These are phyloP conservation scores for Jatropha multifida DNA, from an alignment of 441 rosid genomes.

Conservation along the genomic window DNA sequence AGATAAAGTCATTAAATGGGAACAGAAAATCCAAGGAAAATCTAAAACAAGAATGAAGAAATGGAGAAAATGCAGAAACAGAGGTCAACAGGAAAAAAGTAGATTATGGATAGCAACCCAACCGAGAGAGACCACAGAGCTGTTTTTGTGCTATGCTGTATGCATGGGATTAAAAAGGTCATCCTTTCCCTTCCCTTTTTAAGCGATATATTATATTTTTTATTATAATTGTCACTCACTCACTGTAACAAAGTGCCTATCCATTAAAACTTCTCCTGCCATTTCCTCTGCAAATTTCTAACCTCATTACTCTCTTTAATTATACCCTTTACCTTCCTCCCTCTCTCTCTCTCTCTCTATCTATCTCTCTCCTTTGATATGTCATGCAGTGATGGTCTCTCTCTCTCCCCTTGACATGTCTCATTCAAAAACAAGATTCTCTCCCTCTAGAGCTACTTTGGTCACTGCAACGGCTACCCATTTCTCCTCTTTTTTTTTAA, in stretches of 20 bases:
- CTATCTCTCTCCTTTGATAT: conserved; percentile 31
- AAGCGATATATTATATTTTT: background rate
- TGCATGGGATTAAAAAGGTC: conserved; percentile 24
- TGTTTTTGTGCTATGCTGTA: conserved; percentile 17
- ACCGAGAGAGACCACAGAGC: conserved; percentile 22
- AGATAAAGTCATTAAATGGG: conserved; percentile 19
- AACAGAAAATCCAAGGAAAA: conserved; percentile 37
- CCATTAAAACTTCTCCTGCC: conserved; percentile 28
- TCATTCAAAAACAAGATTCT: conserved; percentile 48
- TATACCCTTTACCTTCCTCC: conserved; percentile 20
- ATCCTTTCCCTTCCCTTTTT: conserved; percentile 23
- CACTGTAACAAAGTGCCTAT: conserved; percentile 11
- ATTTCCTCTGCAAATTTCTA: conserved; percentile 25
- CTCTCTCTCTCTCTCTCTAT: conserved; percentile 17
- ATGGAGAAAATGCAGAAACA: conserved; percentile 1
- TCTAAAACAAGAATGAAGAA: conserved; percentile 26
- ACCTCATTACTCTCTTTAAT: conserved; percentile 33
- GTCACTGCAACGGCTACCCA: conserved; percentile 7
- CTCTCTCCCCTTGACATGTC: conserved; percentile 42
- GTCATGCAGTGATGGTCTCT: conserved; percentile 40
- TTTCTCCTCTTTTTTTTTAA: background rate
- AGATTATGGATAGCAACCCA: conserved; percentile 34
- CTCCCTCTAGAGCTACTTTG: conserved; percentile 32
- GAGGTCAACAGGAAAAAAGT: conserved; percentile 33
- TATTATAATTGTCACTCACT: conserved; percentile 10